Evolutionary conservation across 2,329 filamentous ascomycete species (phyloP), one percentile per base, ranked within the genome.

Genomic region (Neurospora crassa): DNA sequence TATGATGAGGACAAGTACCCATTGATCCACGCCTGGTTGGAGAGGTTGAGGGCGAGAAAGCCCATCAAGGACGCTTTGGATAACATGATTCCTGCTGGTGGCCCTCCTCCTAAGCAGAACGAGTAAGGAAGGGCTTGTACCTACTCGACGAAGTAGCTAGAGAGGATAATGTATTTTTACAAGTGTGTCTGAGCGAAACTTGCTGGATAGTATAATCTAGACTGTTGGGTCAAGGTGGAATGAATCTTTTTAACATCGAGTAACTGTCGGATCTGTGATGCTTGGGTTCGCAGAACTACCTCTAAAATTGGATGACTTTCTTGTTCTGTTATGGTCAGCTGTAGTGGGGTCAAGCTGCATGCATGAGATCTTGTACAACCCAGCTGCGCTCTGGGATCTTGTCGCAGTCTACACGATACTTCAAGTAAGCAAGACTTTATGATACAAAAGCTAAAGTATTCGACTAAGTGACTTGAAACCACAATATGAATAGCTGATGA

Each of bases 21-120:
- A 29, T 24, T 70, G 16, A 71, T 75, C 37, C 74, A 68, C 24
- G 75, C 42, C 24, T 76, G 75, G 75, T 5, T 76, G 59, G 74
- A 42, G 3, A 71, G 71, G 68, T 34, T 75, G 63, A 67, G 34
- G 5, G 74, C 43, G 20, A 63, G 16, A 14, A 1, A 5, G 16
- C 8, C 6, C 14, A 5, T 63, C 5, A 34, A 34, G 53, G 24
- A 63, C 1, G 24, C 53, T 16, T 34, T 63, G 53, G 53, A 63
- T 10, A 6, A 0, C 16, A 34, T 34, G 3, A 2, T 63, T 63
- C 3, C 53, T 63, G 53, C 1, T 7, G 10, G 10, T 11, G 37
- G 37, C 10, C 0, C 53, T 63, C 24, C 1, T 14, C 47, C 3
- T 59, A 34, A 63, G 53, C 34, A 63, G 53, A 16, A 63, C 14